Conservation (phyloP, 306 rosid species). For the Prosopis cineraria region DNA sequence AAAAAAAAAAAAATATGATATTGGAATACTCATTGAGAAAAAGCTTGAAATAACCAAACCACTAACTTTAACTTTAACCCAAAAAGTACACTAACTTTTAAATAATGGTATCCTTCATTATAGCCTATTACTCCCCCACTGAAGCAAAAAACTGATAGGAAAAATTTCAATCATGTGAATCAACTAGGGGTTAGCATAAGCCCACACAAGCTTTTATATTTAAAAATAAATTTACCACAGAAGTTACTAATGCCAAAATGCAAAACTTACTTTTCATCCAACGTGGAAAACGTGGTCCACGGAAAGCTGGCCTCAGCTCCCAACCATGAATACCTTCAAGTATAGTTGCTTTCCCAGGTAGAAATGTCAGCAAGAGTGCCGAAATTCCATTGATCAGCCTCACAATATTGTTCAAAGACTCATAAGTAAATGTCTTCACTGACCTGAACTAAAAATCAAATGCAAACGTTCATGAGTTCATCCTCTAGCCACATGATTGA, state of each 20-base stretch:
- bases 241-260: not conserved
- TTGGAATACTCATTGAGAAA: conserved; percentile 16
- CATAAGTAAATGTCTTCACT: conserved; percentile 85
- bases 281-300: conserved; percentile 86
- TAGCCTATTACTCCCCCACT: not conserved
- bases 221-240: not conserved
- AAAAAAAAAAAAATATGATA: too few relatives aligned
- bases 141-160: not conserved
- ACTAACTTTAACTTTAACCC: not conserved
- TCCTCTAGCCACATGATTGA: conserved; percentile 10
- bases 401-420: conserved; percentile 72
- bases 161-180: not conserved
- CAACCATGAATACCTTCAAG: conserved; percentile 95
- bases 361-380: conserved; percentile 64
- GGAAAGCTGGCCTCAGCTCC: conserved; percentile 89
- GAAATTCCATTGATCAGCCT: conserved; percentile 88
- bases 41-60: not conserved
- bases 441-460: conserved; percentile 62
- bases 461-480: conserved; percentile 1
- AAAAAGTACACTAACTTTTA: not conserved
- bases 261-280: conserved; percentile 86
- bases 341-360: conserved; percentile 75
- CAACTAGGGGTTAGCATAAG: conserved; percentile 1
- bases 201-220: not conserved
- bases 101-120: not conserved